phyloP scores from a whole-genome alignment of 176 grass and related monocot genomes.

The Hordeum marinum region DNA sequence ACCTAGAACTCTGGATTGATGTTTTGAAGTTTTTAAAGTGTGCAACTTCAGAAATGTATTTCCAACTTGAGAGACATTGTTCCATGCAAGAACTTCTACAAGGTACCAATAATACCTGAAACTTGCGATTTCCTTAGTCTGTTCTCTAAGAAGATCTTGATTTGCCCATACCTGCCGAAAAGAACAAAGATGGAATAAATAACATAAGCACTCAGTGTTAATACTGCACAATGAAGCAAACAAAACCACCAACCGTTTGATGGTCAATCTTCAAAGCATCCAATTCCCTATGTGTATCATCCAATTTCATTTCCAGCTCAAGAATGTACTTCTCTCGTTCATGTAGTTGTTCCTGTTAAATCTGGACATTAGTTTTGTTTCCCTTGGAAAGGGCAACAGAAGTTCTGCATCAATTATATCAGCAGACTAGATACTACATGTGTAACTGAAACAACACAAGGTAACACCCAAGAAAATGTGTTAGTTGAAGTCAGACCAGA shows the following conservation, averaged over 20 bases:
- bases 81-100: not conserved
- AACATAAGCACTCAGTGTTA: not conserved
- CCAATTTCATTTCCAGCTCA: conserved; percentile 85
- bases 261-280: conserved; percentile 81
- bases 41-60: not conserved
- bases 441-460: not conserved
- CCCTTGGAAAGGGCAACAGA: not conserved
- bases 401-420: not conserved
- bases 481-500: not conserved
- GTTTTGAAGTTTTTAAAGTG: not conserved
- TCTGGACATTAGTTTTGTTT: not conserved
- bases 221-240: not conserved
- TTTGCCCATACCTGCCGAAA: conserved; percentile 86
- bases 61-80: not conserved
- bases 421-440: not conserved
- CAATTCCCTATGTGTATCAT: conserved; percentile 80
- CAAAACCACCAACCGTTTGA: conserved; percentile 67
- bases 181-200: conserved; percentile 2
- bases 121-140: conserved; percentile 84
- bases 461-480: not conserved
- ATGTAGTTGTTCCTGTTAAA: conserved; percentile 82
- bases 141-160: conserved; percentile 95
- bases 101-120: conserved; percentile 50
- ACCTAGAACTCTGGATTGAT: not conserved
- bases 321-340: conserved; percentile 85